Evolutionary conservation across 257 asterid genomes (phyloP), one percentile per base, ranked within the genome.

Genomic region (Buddleja alternifolia): DNA sequence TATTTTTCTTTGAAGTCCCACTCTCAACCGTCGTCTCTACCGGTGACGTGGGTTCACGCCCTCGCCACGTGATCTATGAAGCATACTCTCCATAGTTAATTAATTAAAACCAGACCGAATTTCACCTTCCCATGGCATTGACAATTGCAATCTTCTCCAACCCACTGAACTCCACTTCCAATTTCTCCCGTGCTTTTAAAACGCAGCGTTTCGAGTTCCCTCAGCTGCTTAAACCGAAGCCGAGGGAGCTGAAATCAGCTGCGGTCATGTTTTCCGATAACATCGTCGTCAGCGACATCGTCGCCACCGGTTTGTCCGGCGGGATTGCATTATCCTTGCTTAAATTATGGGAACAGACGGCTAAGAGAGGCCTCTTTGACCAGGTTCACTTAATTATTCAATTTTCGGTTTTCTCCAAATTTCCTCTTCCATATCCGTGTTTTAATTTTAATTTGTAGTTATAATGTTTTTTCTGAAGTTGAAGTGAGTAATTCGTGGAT

Each of bases 311-410:
- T 25, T 58, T 82, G 53, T 75, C 88, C 1, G 79, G 79, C 14
- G 85, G 75, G 29, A 54, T 85, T 53, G 84, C 90, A 17, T 46
- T 82, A 61, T 75, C 83, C 29, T 60, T 85, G 85, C 79, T 82
- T 47, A 77, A 73, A 24, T 6, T 82, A 12, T 85, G 88, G 88
- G 90, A 82, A 37, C 72, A 85, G n/a, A 85, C 90, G 17, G 88
- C 88, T 41, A 78, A 69, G 65, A 78, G 76, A 46, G 83, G 84
- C 41, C 37, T 84, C 11, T 81, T 85, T 78, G 90, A 82, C 69
- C 87, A 84, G 90, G 90, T 84, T 73, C 56, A 69, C 74, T 61
- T 6, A 40, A 3, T 32, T 17, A 4, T 44, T 16, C 19, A 16
- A 19, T 52, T 54, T 55, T 39, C 10, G 19, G 40, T 56, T 45